These are phyloP conservation scores for Fusarium pseudonygamai DNA, from an alignment of 2,329 filamentous ascomycete species.

Conservation along the genomic window DNA sequence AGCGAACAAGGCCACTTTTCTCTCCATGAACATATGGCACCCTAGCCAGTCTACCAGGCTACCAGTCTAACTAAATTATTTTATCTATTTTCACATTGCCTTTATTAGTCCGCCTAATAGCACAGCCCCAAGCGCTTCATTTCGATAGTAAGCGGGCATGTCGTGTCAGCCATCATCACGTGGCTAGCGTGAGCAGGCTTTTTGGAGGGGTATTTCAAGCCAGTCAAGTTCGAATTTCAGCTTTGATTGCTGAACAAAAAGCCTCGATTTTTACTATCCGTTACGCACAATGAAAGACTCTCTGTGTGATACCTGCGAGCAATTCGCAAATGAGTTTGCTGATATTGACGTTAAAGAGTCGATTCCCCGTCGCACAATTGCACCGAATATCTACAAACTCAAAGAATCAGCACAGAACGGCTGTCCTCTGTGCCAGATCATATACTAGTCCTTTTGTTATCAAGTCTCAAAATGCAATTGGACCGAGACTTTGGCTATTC, in stretches of 20 bases:
- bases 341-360: background rate
- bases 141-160: background rate
- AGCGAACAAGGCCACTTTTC: background rate
- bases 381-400: background rate
- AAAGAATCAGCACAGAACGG: background rate
- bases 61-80: background rate
- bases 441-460: background rate
- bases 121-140: no score
- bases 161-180: background rate
- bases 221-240: background rate
- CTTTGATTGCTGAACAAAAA: background rate
- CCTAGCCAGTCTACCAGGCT: no score
- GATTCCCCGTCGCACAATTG: background rate
- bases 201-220: background rate
- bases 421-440: background rate
- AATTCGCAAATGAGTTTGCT: background rate
- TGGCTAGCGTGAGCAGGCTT: background rate
- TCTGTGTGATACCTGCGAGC: background rate
- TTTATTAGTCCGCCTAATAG: background rate
- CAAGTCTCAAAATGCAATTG: background rate
- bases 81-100: no score
- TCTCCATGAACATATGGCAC: accelerated
- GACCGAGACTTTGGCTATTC: background rate
- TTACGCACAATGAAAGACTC: background rate
- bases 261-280: background rate